Evolutionary conservation across 2,329 filamentous ascomycete genomes (phyloP).

Genomic region (Pleurostoma richardsiae): DNA sequence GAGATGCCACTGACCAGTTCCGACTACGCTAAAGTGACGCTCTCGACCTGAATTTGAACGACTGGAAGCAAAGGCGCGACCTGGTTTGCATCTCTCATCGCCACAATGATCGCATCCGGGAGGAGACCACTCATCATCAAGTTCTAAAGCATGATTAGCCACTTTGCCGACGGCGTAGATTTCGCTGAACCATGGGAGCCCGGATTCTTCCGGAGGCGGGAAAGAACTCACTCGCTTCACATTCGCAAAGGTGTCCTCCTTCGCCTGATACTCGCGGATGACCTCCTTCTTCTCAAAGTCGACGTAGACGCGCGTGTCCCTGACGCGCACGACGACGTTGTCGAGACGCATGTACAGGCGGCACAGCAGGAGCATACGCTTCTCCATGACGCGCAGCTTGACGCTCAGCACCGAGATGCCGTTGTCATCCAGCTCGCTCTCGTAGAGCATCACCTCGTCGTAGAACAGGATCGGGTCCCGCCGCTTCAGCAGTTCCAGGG

Average conservation of each 20-base stretch:
- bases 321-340: conserved; percentile 78
- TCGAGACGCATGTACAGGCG: conserved; percentile 92
- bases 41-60: conserved; percentile 63
- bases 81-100: conserved; percentile 75
- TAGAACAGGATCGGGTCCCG: conserved; percentile 95
- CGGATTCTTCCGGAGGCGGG: no score
- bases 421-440: conserved; percentile 97
- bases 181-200: neutral
- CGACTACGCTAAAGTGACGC: conserved; percentile 12
- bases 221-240: conserved; percentile 59
- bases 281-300: conserved; percentile 79
- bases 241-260: conserved; percentile 74
- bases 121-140: conserved; percentile 42
- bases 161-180: neutral
- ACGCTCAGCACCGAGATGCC: conserved; percentile 86
- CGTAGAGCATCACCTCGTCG: conserved; percentile 92
- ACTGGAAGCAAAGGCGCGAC: conserved; percentile 65
- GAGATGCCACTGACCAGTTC: neutral
- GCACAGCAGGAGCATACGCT: conserved; percentile 76
- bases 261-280: conserved; percentile 84
- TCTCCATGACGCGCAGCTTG: conserved; percentile 91
- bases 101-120: conserved; percentile 70
- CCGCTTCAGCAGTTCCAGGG: conserved; percentile 78
- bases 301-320: conserved; percentile 88
- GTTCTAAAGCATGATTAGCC: conserved; percentile 27